These are phyloP conservation scores for Fraxinus quadrangulata DNA, from an alignment of 257 asterid genomes.

Conservation along the genomic window DNA sequence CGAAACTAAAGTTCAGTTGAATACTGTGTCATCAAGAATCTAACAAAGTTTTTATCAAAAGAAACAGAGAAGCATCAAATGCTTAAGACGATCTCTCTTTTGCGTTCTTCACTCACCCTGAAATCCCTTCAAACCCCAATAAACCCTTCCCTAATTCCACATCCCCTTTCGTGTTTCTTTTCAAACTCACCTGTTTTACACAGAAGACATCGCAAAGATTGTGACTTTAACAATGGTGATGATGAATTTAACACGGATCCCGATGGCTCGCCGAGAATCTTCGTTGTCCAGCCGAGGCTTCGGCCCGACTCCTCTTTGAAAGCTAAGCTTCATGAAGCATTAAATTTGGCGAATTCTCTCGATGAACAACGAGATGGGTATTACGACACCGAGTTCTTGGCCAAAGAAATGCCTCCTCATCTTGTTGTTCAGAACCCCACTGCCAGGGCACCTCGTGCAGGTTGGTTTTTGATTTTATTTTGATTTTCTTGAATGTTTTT, in stretches of 20 bases:
- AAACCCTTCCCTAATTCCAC: slow-evolving; percentile 29
- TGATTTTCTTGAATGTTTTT: not conserved
- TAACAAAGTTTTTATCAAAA: not conserved
- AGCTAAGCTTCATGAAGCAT: slow-evolving; percentile 76
- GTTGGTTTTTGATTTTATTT: slow-evolving; percentile 34
- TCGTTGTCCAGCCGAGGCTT: slow-evolving; percentile 88
- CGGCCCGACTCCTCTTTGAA: slow-evolving; percentile 65
- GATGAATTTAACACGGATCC: slow-evolving; percentile 50
- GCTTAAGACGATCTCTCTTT: slow-evolving; percentile 32
- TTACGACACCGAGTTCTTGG: slow-evolving; percentile 55
- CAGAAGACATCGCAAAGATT: slow-evolving; percentile 24
- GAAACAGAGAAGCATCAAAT: slow-evolving; percentile 18
- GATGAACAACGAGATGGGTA: slow-evolving; percentile 80
- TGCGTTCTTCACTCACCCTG: slow-evolving; percentile 25
- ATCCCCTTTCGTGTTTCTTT: slow-evolving; percentile 33
- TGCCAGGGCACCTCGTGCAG: slow-evolving; percentile 65
- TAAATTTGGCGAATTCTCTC: slow-evolving; percentile 83
- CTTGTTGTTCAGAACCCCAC: slow-evolving; percentile 84
- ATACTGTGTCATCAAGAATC: not conserved
- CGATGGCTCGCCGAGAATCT: slow-evolving; percentile 64
- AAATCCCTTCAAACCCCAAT: slow-evolving; percentile 25
- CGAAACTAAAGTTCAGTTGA: not conserved
- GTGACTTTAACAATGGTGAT: slow-evolving; percentile 15
- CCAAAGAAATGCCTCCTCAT: slow-evolving; percentile 73
- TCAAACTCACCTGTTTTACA: slow-evolving; percentile 39